Evolutionary conservation across 148 eudicot genomes (phyloP), one percentile per base, ranked within the genome.

Genomic region (Pharnaceum exiguum): DNA sequence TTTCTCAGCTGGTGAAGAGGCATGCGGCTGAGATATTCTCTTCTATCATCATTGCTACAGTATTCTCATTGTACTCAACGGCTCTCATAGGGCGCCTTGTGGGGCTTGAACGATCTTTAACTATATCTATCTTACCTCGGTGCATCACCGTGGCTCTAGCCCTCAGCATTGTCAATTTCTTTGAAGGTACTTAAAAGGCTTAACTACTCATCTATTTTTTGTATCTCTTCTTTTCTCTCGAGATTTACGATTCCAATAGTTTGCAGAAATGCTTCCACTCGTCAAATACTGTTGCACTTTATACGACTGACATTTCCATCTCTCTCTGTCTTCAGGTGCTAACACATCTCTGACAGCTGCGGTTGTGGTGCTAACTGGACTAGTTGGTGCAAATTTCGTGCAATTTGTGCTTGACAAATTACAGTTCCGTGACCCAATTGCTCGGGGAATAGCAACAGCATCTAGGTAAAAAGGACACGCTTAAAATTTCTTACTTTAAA

Each of bases 61-160:
- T 94, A 32, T 94, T 94, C 63, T 89, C 99, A 5, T 66, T 94
- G 65, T 94, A 89, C 56, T 94, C 99, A 7, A 94, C 99, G 5
- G 99, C 99, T 58, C 75, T 94, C 35, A 26, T 82, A 17, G 99
- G 99, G 15, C 95, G 99, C 25, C 77, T 94, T 12, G 72, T 82
- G 56, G 96, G 96, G 42, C 78, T 94, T 32, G 96, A 94, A 45
- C 80, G 69, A 50, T 51, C 81, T 38, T 75, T 94, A 44, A 89
- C 96, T 6, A 17, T 94, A 36, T 94, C 99, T 19, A 78, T 94
- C 58, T 77, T 94, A 62, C 99, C 99, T 10, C 83, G 99, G 59
- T 94, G 99, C 76, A 84, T 94, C 43, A 94, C 99, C n/a, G 96
- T 94, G 51, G 99, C 99, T 18, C 73, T 94, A 28, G 99, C 99